These are phyloP conservation scores for Solanum clarkiae DNA, from an alignment of 257 asterid genomes.

Conservation along the genomic window DNA sequence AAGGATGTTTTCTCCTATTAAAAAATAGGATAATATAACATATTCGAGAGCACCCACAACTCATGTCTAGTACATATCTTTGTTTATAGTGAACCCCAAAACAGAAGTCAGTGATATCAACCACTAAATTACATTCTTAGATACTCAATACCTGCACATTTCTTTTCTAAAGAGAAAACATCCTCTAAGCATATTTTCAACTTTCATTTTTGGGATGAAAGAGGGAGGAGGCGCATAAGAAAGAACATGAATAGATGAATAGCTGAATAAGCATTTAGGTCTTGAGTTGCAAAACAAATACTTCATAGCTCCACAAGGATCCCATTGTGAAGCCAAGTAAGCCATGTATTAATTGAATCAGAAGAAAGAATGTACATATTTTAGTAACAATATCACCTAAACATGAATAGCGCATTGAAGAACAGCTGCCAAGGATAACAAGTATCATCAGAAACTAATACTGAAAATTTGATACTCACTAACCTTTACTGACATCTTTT, in stretches of 20 bases:
- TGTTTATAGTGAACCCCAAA: neutral
- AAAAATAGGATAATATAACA: constrained; percentile 64
- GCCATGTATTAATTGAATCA: constrained; percentile 72
- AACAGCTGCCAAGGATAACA: neutral
- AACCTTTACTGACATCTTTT: neutral
- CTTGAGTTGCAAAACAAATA: neutral
- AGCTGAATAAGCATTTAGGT: neutral
- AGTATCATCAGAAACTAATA: neutral
- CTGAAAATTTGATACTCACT: neutral
- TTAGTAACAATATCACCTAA: neutral
- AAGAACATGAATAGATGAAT: too few relatives aligned
- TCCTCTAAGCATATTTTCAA: neutral
- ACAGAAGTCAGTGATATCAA: too few relatives aligned
- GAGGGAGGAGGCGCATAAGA: neutral
- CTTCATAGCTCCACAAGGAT: constrained; percentile 72
- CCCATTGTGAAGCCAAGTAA: constrained; percentile 88
- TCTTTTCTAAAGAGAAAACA: neutral
- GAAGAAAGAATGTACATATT: neutral
- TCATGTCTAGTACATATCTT: neutral
- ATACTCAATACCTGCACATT: neutral
- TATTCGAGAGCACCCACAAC: constrained; percentile 59
- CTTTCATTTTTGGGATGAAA: neutral
- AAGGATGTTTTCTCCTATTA: constrained; percentile 87
- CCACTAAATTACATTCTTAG: too few relatives aligned
- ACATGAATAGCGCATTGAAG: neutral